Base-by-base conservation (phyloP, 1,139 yeast species). In the Taiozyma sp. region DNA sequence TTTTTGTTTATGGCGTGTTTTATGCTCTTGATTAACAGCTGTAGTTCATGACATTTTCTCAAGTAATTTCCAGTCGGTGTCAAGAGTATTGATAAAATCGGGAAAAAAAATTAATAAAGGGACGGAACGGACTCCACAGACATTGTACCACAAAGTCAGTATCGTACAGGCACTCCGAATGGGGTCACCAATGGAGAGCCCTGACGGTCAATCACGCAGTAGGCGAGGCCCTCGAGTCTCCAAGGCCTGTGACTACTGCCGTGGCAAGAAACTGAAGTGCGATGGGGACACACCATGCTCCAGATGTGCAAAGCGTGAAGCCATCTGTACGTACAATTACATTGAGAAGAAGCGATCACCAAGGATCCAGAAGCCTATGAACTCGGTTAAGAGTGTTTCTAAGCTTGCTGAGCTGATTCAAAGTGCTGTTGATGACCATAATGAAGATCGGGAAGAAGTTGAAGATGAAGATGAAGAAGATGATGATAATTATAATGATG, bases 201-300 rank as follows among this genome's bases (percentile, higher is more conserved):
- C 35, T 13, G 35, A 32, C 4, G 4, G 19, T 14, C 19, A n/a
- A n/a, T n/a, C 9, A 32, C 19, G 19, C 16, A 44, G 22, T 42
- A 37, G 16, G 47, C 16, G 48, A 22, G 41, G 24, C n/a, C 45
- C 48, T 42, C 63, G 81, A 46, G 77, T 75, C 1, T 53, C 66
- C 30, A 72, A 69, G 50, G 85, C 85, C 1, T 80, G 85, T 60
- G 82, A 79, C 53, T 68, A 68, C 6, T 80, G 83, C 57, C 68
- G 83, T 5, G 54, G 65, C 24, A 76, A 75, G 60, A 79, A 79
- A 59, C 69, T 77, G 49, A 77, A 75, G 56, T 79, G 83, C 59
- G 71, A 75, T 58, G 83, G 83, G 0, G 62, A 64, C 3, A 58
- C 54, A n/a, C 79, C 79, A 3, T 77, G 83, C 57, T 51, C 57